A percentile compares a stretch with the other conserved stretches of the same genome.
Conservation (phyloP, 345 rosid species). For the Hibiscus mutabilis region DNA sequence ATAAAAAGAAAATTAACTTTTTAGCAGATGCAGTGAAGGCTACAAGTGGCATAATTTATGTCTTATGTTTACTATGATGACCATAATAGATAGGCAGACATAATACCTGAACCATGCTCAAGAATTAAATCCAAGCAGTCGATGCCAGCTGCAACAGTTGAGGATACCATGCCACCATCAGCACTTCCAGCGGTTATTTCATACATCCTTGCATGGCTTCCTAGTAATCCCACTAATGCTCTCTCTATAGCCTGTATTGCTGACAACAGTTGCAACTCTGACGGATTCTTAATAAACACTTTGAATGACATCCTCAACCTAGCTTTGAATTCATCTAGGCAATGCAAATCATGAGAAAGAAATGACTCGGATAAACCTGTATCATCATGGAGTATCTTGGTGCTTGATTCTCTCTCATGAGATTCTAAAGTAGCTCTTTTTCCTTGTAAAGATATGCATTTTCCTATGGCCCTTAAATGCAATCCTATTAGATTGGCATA, state of each 20-base stretch:
- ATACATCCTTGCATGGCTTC: constrained; percentile 35
- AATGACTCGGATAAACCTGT: constrained; percentile 27
- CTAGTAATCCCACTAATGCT: constrained; percentile 69
- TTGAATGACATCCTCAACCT: constrained; percentile 66
- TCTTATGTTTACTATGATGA: not conserved
- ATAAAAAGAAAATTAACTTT: not conserved
- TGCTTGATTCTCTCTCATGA: constrained; percentile 59
- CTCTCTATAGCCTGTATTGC: constrained; percentile 71
- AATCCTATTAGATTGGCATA: constrained; percentile 57
- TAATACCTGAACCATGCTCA: constrained; percentile 69
- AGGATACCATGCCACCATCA: constrained; percentile 60
- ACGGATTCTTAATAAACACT: constrained; percentile 47
- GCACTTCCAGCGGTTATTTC: constrained; percentile 47
- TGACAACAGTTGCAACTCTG: constrained; percentile 58
- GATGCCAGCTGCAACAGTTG: constrained; percentile 68
- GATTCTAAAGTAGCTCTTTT: constrained; percentile 68
- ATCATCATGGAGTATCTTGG: constrained; percentile 34
- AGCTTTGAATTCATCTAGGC: constrained; percentile 56
- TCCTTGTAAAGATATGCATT: constrained; percentile 78
- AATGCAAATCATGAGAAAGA: constrained; percentile 27
- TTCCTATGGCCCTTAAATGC: constrained; percentile 69
- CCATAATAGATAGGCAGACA: not conserved
- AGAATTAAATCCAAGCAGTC: constrained; percentile 89
- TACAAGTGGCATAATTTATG: not conserved
- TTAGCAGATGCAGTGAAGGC: not conserved